Evolutionary conservation across 2,329 filamentous ascomycete genomes (phyloP), one percentile per base, ranked within the genome.

Genomic region (Geosmithia putterillii): DNA sequence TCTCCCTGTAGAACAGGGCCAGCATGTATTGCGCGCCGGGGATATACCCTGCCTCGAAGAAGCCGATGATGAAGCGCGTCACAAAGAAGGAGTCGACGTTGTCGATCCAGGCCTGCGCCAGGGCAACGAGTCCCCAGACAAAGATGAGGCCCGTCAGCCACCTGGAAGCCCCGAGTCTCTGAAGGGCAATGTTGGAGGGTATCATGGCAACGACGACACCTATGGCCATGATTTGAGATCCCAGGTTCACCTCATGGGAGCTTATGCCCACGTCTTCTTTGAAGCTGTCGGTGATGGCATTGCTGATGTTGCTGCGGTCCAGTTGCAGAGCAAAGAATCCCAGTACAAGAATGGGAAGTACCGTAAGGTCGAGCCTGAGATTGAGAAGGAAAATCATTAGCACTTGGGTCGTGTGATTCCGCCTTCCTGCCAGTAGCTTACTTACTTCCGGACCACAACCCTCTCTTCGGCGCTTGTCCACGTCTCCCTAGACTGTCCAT

Each of bases 71-170:
- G 42, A 76, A 62, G 0, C 73, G 61, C 0, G 70, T 71, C 0
- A 59, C 62, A 21, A 75, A 55, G 48, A 66, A 76, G 2, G 62
- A 62, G 2, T 58, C 60, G 36, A 70, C 69, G 28, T 57, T 64
- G 20, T 57, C 59, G 39, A 70, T 61, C 50, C 72, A 76, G 3
- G 69, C 64, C 50, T 76, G 73, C 50, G 75, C 73, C 0, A 69
- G 72, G 19, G 64, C 68, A 42, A 76, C 69, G n/a, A 66, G 59
- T 3, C 73, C 72, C 44, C 67, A 76, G 37, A 70, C 60, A 48
- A 75, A 70, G 17, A 76, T 54, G 50, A 76, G 71, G 0, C 65
- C 57, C 0, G 71, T 67, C 1, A 76, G 57, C 73, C 73, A 76
- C 40, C 65, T 64, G 15, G 65, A 64, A 2, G 72, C 44, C 1